phyloP scores from a whole-genome alignment of 176 grass and related monocot species.

The Microstegium vimineum region DNA sequence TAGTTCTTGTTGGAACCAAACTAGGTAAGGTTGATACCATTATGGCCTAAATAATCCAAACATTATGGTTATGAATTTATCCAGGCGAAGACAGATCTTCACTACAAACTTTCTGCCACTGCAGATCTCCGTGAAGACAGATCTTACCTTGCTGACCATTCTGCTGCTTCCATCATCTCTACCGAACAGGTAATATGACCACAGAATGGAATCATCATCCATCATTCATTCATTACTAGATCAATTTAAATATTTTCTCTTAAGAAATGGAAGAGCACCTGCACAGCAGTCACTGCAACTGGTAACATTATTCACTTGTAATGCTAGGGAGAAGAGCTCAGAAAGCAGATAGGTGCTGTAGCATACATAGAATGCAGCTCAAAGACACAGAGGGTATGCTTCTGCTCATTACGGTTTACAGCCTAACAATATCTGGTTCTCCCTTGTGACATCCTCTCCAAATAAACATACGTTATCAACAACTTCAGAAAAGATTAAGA shows the following conservation, averaged over 20 bases:
- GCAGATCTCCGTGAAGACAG: constrained; percentile 71
- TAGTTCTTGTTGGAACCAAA: constrained; percentile 87
- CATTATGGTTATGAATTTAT: background rate
- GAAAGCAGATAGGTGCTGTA: constrained; percentile 62
- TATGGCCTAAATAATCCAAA: background rate
- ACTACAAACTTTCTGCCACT: background rate
- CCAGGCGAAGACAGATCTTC: background rate
- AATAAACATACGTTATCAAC: background rate
- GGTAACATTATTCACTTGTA: background rate
- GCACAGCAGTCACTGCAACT: background rate
- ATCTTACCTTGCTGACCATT: constrained; percentile 62
- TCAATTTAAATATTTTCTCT: background rate
- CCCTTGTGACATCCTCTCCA: background rate
- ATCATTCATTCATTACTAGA: background rate
- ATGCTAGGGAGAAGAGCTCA: constrained; percentile 63
- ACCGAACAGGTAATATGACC: constrained; percentile 44
- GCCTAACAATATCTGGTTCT: background rate
- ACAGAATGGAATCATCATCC: background rate
- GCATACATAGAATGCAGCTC: constrained; percentile 80
- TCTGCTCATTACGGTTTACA: background rate
- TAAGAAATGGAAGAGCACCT: background rate
- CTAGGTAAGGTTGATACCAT: constrained; percentile 38
- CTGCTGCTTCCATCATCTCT: constrained; percentile 56
- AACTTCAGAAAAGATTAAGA: background rate
- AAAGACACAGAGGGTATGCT: constrained; percentile 61